Evolutionary conservation across 225 moss, liverwort and hornwort genomes (phyloP).

Genomic region (Neckera pumila): DNA sequence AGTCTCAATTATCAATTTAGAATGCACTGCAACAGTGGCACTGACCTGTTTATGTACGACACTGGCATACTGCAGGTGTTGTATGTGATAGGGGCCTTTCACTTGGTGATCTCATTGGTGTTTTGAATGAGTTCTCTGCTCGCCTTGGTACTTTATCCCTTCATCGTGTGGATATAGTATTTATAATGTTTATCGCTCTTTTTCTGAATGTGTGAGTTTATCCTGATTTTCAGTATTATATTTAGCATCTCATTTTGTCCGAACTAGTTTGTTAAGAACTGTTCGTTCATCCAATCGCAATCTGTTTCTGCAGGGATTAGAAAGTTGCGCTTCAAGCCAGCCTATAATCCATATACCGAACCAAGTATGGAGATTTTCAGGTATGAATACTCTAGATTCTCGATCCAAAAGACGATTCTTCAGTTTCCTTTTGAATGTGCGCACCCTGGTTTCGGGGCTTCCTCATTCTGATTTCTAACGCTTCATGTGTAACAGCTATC

Average conservation of each 20-base stretch:
- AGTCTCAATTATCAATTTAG: neutral
- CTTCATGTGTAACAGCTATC: slow-evolving; percentile 37
- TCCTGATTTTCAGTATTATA: neutral
- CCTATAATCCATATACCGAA: slow-evolving; percentile 90
- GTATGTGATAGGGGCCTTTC: slow-evolving; percentile 81
- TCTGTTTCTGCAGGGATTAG: slow-evolving; percentile 38
- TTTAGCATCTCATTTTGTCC: neutral
- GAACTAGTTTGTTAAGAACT: neutral
- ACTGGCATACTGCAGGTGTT: slow-evolving; percentile 53
- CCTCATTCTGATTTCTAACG: neutral
- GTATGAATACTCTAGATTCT: slow-evolving; percentile 2
- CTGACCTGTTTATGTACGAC: neutral
- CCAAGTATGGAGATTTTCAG: slow-evolving; percentile 95
- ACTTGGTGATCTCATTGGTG: slow-evolving; percentile 83
- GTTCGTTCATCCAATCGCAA: neutral
- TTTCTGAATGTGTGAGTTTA: neutral
- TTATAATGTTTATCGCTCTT: neutral
- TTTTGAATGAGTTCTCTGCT: slow-evolving; percentile 72
- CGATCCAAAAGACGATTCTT: neutral
- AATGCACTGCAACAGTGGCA: neutral
- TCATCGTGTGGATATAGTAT: neutral
- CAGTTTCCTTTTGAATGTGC: neutral
- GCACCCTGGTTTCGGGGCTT: neutral
- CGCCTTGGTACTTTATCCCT: slow-evolving; percentile 42
- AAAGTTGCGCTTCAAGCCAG: slow-evolving; percentile 80